Conservation (phyloP, 345 rosid genomes). For the Dimocarpus longan region DNA sequence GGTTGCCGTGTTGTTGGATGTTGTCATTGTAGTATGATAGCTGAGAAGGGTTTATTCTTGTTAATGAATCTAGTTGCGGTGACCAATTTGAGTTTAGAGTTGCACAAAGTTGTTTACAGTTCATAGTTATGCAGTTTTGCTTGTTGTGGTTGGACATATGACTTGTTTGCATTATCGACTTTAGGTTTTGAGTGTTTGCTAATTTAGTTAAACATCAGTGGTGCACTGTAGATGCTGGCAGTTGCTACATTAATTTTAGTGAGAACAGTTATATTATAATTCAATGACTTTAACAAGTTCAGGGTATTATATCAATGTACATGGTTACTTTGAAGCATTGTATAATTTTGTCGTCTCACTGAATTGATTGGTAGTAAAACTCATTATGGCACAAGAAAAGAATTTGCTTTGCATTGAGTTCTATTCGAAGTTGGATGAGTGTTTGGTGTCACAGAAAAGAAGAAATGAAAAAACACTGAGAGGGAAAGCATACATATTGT, state of each 20-base stretch:
- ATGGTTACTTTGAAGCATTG: too few species aligned
- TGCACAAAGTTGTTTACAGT: not conserved
- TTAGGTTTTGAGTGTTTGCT: not conserved
- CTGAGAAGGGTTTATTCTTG: not conserved
- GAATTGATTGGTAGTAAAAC: not conserved
- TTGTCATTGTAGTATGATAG: not conserved
- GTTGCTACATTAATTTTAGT: not conserved
- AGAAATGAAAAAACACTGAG: not conserved
- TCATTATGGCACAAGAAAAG: not conserved
- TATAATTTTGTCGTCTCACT: too few species aligned
- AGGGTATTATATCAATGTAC: not conserved
- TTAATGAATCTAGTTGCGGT: constrained; percentile 7
- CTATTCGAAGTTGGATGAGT: too few species aligned
- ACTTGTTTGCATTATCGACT: not conserved
- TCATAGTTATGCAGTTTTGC: not conserved
- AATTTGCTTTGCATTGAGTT: not conserved
- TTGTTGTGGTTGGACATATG: not conserved
- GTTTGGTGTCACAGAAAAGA: too few species aligned
- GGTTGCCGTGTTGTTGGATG: not conserved
- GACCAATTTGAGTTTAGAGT: not conserved
- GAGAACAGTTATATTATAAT: not conserved
- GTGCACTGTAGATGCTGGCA: not conserved
- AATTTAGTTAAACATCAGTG: not conserved
- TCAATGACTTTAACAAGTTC: not conserved
- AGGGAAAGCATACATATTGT: not conserved